Base-by-base conservation (phyloP, 1,284 basidiomycete genomes). In the Marasmius tenuissimus region DNA sequence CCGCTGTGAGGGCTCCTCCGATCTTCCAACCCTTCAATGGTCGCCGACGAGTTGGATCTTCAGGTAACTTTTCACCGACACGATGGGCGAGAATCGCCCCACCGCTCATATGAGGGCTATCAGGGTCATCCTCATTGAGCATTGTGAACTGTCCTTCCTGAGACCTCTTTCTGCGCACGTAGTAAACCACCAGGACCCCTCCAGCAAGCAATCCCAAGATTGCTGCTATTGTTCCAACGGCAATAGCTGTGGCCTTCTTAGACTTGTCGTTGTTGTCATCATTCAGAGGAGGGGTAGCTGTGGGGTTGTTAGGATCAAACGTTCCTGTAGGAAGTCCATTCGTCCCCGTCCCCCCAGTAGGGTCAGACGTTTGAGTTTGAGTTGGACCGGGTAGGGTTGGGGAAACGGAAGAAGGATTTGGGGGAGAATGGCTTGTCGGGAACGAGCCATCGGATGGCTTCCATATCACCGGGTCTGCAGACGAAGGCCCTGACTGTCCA, bases 151-250 rank as follows among this genome's bases (percentile, higher is more conserved):
- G 73, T 20, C 76, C 69, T 34, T 72, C 65, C 39, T 68, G 72
- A 18, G 73, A 71, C 34, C 73, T 76, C 51, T 67, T 70, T 47
- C 68, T 65, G 65, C 73, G 72, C 45, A 81, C 53, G 67, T 81
- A 85, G 69, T 80, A 86, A 1, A 77, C 71, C 0, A 72, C 75
- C 4, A 71, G 76, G 1, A 79, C 61, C 11, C 70, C 77, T 9
- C 78, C 72, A 9, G 76, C 77, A 34, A 87, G 60, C 9, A 89
- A 72, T 10, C 75, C 85, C 16, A 89, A 70, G 5, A 83, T 68
- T 35, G 84, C 87, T 52, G 91, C 76, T 2, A 81, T 73, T 10
- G 82, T 78, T 10, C 87, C 86, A 18, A 91, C 71, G 8, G 81
- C 83, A 63, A 91, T 85, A 8, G 78, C 81, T 0, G 78, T 77